A percentile compares a stretch with the other conserved stretches of the same genome.
Conservation (phyloP, 2,329 filamentous ascomycete species). For the Fusarium oxysporum region DNA sequence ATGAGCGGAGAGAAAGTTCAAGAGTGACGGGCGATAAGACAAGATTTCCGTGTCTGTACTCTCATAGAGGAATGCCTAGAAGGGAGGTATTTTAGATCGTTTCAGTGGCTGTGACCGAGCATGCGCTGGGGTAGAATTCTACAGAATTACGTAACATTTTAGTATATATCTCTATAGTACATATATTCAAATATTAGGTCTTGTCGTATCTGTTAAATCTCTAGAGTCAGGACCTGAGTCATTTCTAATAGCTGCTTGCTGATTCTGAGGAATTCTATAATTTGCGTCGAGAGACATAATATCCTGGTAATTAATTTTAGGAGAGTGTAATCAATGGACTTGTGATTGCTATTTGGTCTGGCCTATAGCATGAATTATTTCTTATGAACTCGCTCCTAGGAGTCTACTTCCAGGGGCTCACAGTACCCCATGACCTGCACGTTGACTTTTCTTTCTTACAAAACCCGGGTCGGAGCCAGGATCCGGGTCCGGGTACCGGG, state of each 20-base stretch:
- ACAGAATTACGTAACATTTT: too few species aligned
- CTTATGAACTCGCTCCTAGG: background rate
- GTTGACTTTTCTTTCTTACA: background rate
- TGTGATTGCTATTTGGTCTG: background rate
- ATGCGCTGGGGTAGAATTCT: too few species aligned
- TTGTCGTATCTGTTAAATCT: too few species aligned
- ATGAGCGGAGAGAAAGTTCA: accelerated
- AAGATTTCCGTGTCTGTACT: background rate
- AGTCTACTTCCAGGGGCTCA: background rate
- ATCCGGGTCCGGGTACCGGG: background rate
- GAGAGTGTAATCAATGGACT: background rate
- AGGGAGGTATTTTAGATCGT: background rate
- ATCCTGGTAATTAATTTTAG: background rate
- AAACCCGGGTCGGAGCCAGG: background rate
- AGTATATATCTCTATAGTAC: too few species aligned
- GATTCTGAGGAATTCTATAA: background rate
- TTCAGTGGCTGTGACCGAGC: background rate
- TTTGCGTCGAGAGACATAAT: background rate
- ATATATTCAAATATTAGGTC: too few species aligned
- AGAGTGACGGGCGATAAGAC: accelerated
- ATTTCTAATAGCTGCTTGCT: background rate
- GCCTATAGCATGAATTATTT: background rate
- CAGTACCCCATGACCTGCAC: background rate
- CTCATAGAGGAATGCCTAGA: accelerated
- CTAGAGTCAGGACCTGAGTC: too few species aligned